Evolutionary conservation across 2,329 filamentous ascomycete species (phyloP).

Genomic region (Cladophialophora bantiana): DNA sequence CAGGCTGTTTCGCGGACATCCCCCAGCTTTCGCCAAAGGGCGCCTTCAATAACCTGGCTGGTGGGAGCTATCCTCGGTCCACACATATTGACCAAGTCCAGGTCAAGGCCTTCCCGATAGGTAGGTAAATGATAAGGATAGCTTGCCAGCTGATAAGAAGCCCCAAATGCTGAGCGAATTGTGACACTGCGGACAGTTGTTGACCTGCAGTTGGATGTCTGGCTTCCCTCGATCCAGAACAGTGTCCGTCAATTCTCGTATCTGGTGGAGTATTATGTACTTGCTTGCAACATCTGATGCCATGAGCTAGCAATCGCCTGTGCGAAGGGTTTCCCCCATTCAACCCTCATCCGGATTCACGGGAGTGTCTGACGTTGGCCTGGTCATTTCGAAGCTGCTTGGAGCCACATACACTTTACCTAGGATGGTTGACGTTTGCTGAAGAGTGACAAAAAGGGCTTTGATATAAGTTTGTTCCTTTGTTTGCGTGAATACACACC

Average conservation of each 20-base stretch:
- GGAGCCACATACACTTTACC: constrained; percentile 18
- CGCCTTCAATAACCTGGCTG: neutral
- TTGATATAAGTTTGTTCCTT: constrained; percentile 17
- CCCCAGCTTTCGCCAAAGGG: constrained; percentile 35
- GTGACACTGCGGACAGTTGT: constrained; percentile 18
- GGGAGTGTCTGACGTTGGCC: constrained; percentile 6
- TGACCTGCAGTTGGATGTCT: constrained; percentile 5
- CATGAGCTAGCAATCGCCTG: constrained; percentile 13
- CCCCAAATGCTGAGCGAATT: constrained; percentile 17
- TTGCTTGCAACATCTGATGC: constrained; percentile 12
- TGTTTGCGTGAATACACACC: neutral
- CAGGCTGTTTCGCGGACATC: constrained; percentile 17
- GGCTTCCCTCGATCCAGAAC: constrained; percentile 15
- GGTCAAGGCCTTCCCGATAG: constrained; percentile 24
- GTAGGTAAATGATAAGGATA: constrained; percentile 35
- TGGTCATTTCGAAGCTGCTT: constrained; percentile 2
- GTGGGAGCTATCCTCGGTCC: constrained; percentile 20
- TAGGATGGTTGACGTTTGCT: constrained; percentile 19
- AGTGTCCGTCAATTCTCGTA: constrained; percentile 15
- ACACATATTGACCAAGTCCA: constrained; percentile 11
- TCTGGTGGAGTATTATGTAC: constrained; percentile 17
- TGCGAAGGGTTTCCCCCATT: neutral
- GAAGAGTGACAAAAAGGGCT: constrained; percentile 1
- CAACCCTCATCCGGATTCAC: constrained; percentile 5
- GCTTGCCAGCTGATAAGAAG: constrained; percentile 27